phyloP scores from a whole-genome alignment of 2,329 filamentous ascomycete species.

The Arthrinium puccinioides region DNA sequence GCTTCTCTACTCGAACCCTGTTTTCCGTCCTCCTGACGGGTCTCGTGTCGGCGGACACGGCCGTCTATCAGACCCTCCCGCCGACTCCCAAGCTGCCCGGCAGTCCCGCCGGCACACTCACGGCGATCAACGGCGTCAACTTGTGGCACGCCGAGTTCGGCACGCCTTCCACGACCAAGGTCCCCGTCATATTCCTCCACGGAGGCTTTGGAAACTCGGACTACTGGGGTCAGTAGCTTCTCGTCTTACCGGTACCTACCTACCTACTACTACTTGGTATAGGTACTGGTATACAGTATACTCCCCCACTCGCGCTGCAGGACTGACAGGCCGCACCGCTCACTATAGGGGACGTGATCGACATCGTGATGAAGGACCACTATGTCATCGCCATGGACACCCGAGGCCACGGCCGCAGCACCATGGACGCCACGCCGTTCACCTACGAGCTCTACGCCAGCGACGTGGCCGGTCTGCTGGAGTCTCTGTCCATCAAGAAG shows the following conservation, averaged over 20 bases:
- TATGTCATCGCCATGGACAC: conserved; percentile 33
- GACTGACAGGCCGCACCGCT: neutral
- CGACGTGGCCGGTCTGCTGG: conserved; percentile 26
- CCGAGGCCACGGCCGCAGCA: conserved; percentile 32
- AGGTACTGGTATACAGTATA: too few relatives aligned
- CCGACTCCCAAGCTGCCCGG: conserved; percentile 27
- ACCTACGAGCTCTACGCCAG: conserved; percentile 29
- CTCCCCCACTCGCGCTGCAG: too few relatives aligned
- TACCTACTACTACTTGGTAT: neutral
- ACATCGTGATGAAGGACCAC: conserved; percentile 21
- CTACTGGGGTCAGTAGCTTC: conserved; percentile 17
- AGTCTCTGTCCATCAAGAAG: conserved; percentile 17
- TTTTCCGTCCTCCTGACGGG: neutral
- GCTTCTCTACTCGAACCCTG: neutral
- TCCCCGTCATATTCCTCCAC: conserved; percentile 30
- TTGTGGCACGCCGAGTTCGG: conserved; percentile 33
- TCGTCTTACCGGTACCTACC: neutral
- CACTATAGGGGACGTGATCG: conserved; percentile 27
- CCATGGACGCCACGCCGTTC: conserved; percentile 25
- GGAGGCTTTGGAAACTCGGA: conserved; percentile 34
- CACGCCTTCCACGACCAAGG: conserved; percentile 23
- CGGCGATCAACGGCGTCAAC: conserved; percentile 26
- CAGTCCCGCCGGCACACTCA: conserved; percentile 21
- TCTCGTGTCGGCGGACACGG: conserved; percentile 4
- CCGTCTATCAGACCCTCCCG: conserved; percentile 27